Conservation (phyloP, 140 eudicot genomes). For the Erigeron philadelphicus region DNA sequence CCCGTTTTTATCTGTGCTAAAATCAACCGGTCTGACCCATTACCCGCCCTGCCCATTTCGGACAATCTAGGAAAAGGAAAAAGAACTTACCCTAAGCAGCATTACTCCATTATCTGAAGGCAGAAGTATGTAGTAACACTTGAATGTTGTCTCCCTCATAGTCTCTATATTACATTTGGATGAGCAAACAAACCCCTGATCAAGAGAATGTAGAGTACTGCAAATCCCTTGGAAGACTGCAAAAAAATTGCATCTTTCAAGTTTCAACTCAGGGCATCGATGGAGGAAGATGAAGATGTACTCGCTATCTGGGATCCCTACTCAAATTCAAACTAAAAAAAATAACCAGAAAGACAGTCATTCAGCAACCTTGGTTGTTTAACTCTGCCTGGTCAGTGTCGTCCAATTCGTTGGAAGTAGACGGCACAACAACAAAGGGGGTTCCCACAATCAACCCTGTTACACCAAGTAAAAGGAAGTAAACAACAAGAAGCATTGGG, state of each 20-base stretch:
- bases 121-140: conserved; percentile 69
- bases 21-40: background rate
- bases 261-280: conserved; percentile 12
- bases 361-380: conserved; percentile 50
- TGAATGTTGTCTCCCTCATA: conserved; percentile 56
- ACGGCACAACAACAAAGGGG: conserved; percentile 65
- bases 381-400: conserved; percentile 58
- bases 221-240: conserved; percentile 80
- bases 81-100: conserved; percentile 65
- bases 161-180: conserved; percentile 73
- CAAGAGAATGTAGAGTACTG: conserved; percentile 53
- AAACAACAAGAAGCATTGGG: background rate
- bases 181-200: conserved; percentile 82
- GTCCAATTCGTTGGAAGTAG: conserved; percentile 52
- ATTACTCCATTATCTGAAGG: conserved; percentile 76
- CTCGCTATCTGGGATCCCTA: conserved; percentile 1
- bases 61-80: conserved; percentile 13
- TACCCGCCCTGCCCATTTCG: background rate
- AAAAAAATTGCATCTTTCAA: conserved; percentile 26
- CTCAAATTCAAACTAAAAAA: background rate
- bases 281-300: conserved; percentile 17
- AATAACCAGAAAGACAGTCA: conserved; percentile 9
- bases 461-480: conserved; percentile 19
- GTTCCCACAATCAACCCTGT: conserved; percentile 77
- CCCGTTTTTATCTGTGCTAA: no score